phyloP scores from a whole-genome alignment of 2,329 filamentous ascomycete species.

The Lachnum nothofagi region DNA sequence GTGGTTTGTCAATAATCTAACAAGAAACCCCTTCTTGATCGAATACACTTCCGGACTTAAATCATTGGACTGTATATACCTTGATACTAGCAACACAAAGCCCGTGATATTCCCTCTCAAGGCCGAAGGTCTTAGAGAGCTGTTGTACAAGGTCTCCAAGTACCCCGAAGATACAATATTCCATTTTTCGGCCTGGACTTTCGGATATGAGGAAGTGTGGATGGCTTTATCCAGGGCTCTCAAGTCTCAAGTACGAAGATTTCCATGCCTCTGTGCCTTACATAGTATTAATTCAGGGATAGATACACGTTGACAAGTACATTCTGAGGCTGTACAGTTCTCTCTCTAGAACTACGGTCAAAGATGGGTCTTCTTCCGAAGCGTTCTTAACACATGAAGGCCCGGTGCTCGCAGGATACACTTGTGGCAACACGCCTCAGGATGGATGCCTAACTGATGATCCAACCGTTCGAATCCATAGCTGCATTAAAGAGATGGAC shows the following conservation, averaged over 20 bases:
- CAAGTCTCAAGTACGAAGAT: constrained; percentile 51
- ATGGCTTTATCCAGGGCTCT: constrained; percentile 69
- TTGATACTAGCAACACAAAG: constrained; percentile 73
- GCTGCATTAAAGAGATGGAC: constrained; percentile 70
- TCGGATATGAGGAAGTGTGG: constrained; percentile 92
- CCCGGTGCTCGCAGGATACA: constrained; percentile 65
- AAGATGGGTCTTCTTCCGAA: constrained; percentile 26
- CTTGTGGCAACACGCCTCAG: constrained; percentile 65
- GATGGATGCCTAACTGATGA: constrained; percentile 67
- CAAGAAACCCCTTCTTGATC: constrained; percentile 65
- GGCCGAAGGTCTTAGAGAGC: constrained; percentile 68
- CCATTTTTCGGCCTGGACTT: constrained; percentile 85
- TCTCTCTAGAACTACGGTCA: constrained; percentile 44
- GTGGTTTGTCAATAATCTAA: constrained; percentile 76
- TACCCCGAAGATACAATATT: constrained; percentile 75
- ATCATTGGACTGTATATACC: constrained; percentile 72
- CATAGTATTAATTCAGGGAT: constrained; percentile 14
- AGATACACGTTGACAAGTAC: constrained; percentile 81
- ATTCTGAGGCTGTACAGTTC: constrained; percentile 68
- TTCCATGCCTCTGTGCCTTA: background rate
- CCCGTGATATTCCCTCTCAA: constrained; percentile 53
- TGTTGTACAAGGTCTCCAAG: constrained; percentile 60
- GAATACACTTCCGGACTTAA: constrained; percentile 66
- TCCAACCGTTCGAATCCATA: constrained; percentile 65
- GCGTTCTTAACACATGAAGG: constrained; percentile 51